phyloP scores from a whole-genome alignment of 1,139 yeast species.

The Yamadazyma aaseri region DNA sequence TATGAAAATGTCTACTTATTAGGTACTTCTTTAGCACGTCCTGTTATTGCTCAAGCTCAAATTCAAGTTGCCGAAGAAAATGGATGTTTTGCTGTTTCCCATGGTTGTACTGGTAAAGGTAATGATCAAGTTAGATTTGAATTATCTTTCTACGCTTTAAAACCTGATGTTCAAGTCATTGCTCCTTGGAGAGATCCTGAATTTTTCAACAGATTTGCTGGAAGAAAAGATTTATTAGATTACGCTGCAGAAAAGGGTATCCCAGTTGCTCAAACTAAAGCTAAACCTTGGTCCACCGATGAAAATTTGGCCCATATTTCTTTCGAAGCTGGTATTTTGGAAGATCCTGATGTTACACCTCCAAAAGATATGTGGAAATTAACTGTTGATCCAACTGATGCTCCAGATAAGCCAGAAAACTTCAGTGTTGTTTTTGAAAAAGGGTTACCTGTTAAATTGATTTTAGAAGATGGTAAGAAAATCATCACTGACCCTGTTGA shows the following conservation, averaged over 20 bases:
- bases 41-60: constrained; percentile 97
- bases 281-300: constrained; percentile 99
- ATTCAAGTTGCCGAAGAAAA: constrained; percentile 94
- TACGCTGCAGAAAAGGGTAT: constrained; percentile 90
- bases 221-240: constrained; percentile 92
- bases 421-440: constrained; percentile 76
- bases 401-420: constrained; percentile 91
- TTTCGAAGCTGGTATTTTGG: constrained; percentile 97
- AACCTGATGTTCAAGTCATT: constrained; percentile 94
- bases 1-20: constrained; percentile 94
- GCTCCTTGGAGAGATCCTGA: constrained; percentile 99
- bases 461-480: constrained; percentile 59
- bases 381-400: constrained; percentile 92
- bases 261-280: constrained; percentile 95
- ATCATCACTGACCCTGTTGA: constrained; percentile 83
- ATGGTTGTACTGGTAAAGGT: constrained; percentile 99
- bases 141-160: constrained; percentile 92
- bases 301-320: constrained; percentile 99
- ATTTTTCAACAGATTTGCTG: constrained; percentile 94
- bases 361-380: constrained; percentile 99
- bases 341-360: constrained; percentile 97
- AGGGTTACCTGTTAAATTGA: constrained; percentile 85
- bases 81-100: constrained; percentile 97
- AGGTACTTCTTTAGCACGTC: constrained; percentile 98
- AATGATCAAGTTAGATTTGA: constrained; percentile 99